Conservation (phyloP, 192 early-diverging fungal genomes). For the Gonapodya prolifera region DNA sequence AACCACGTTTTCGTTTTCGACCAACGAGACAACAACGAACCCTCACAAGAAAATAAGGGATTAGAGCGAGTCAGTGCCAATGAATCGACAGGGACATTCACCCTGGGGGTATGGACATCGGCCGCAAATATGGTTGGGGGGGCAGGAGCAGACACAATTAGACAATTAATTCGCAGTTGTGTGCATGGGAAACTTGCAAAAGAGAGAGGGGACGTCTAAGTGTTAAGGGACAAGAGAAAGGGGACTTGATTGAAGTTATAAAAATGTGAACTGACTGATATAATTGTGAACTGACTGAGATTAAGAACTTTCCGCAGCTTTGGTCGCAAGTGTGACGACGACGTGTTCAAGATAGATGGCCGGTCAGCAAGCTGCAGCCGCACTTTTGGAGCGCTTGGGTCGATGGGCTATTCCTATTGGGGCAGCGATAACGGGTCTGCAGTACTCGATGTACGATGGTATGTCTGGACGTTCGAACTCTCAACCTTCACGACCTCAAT, state of each 20-base stretch:
- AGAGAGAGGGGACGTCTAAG: not conserved
- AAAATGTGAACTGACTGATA: too few relatives aligned
- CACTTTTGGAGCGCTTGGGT: slow-evolving; percentile 51
- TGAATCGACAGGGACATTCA: not conserved
- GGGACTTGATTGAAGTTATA: too few relatives aligned
- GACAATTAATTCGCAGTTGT: not conserved
- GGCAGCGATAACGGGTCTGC: slow-evolving; percentile 48
- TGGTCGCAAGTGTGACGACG: too few relatives aligned
- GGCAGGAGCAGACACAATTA: not conserved
- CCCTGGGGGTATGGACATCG: not conserved
- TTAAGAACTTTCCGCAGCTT: too few relatives aligned
- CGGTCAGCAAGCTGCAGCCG: not conserved
- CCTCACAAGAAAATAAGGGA: not conserved
- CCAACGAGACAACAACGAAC: not conserved
- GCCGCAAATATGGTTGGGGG: not conserved
- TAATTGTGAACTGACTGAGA: too few relatives aligned
- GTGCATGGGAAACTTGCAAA: not conserved
- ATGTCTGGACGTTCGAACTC: slow-evolving; percentile 14
- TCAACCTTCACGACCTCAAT: not conserved
- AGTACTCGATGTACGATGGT: slow-evolving; percentile 92
- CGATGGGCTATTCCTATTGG: slow-evolving; percentile 70
- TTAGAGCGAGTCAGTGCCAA: not conserved
- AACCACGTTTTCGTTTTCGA: not conserved
- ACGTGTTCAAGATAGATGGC: not conserved
- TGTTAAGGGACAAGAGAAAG: too few relatives aligned